A percentile compares a stretch with the other conserved stretches of the same genome.
Evolutionary conservation across 1,284 basidiomycete species (phyloP).

Genomic region (Melanopsichium pennsylvanicum): DNA sequence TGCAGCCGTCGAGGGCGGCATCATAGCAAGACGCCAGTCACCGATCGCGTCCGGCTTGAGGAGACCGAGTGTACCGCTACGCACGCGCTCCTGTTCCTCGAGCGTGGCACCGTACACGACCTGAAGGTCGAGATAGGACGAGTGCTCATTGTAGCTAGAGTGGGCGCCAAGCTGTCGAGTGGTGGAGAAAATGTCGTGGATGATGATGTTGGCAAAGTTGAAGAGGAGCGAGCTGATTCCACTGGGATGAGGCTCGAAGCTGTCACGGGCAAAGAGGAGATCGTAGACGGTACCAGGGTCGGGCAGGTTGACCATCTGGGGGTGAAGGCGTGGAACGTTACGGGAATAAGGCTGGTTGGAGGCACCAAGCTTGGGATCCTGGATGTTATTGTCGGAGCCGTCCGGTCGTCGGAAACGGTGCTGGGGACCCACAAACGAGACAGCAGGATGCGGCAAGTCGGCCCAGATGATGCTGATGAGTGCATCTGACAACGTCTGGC

Average conservation of each 20-base stretch:
- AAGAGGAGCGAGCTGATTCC: conserved; percentile 56
- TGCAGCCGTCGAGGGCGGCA: conserved; percentile 77
- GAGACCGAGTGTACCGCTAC: conserved; percentile 26
- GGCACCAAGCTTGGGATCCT: conserved; percentile 74
- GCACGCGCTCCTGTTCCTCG: conserved; percentile 24
- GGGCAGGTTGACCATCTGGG: conserved; percentile 33
- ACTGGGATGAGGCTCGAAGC: conserved; percentile 45
- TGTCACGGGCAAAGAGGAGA: conserved; percentile 33
- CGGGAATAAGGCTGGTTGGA: conserved; percentile 38
- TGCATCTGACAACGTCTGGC: conserved; percentile 26
- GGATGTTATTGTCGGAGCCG: conserved; percentile 73
- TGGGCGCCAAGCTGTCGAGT: conserved; percentile 21
- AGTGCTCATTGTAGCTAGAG: conserved; percentile 72
- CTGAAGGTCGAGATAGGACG: conserved; percentile 80
- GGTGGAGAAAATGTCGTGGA: conserved; percentile 60
- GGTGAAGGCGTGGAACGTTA: conserved; percentile 34
- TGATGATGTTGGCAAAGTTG: conserved; percentile 58
- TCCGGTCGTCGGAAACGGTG: conserved; percentile 60
- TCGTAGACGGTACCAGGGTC: conserved; percentile 47
- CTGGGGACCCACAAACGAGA: conserved; percentile 72
- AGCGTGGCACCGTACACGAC: conserved; percentile 71
- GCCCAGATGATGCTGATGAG: conserved; percentile 49
- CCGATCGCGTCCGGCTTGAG: conserved; percentile 45
- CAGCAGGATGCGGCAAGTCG: conserved; percentile 78
- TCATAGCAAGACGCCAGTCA: conserved; percentile 68